Base-by-base conservation (phyloP, 495 filamentous ascomycete species). In the Jackrogersella multiformis region DNA sequence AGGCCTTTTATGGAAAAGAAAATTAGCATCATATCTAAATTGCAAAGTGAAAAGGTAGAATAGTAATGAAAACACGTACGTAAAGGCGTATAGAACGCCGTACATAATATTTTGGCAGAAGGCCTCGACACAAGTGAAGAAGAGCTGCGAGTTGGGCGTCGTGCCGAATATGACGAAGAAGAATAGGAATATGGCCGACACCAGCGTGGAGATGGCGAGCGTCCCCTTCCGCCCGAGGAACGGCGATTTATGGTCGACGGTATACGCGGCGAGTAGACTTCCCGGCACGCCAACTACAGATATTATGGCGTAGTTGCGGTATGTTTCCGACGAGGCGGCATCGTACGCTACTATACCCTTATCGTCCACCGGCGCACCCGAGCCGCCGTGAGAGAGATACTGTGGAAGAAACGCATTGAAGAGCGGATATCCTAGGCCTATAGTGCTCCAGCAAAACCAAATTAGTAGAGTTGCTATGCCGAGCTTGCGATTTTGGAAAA, bases 321-420 rank as follows among this genome's bases (percentile, higher is more conserved):
- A 94, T 2, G 78, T 80, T 42, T 74, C 74, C 38, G 58, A 63
- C 13, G 77, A 69, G 13, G 77, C 72, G 5, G 62, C 55, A 15
- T 68, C 57, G 8, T 28, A 41, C 28, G 35, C 54, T 1, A 61
- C 66, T 6, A 53, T 51, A 15, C 55, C 24, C 20, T 71, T 35
- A 7, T 45, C 41, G 8, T 45, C 35, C 23, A 35, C 10, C 0
- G 73, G 44, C 16, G 80, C 77, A 39, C 86, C 82, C 23, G 85
- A 86, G 18, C 89, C 89, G 45, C 89, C 85, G 12, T 87, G 86
- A n/a, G 87, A 84, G 57, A 93, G 89, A 71, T 92, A 92, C 69
- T 89, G 92, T 1, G 92, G 92, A 3, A 94, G 84, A 71, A 95
- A 95, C 48, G 90, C 89, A 75, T 94, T 94, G 80, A 93, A 95